Conservation (phyloP, 805 yeast genomes). For the Lachancea kluyveri region DNA sequence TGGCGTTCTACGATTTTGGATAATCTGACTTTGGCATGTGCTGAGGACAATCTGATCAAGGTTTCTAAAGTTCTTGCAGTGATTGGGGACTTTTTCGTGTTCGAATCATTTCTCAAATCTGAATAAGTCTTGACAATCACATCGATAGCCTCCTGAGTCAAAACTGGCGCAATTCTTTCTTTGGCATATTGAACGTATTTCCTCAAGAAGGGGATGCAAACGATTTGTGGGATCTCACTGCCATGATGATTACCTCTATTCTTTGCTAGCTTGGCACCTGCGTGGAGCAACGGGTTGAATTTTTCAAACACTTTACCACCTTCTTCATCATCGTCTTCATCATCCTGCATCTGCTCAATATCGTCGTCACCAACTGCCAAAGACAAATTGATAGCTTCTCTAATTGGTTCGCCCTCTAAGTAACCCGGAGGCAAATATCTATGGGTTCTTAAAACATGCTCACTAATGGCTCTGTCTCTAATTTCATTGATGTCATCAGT, state of each 20-base stretch:
- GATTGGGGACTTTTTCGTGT: constrained; percentile 82
- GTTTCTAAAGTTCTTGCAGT: constrained; percentile 99
- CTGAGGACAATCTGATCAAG: constrained; percentile 86
- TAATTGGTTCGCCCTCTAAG: constrained; percentile 87
- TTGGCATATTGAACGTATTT: constrained; percentile 94
- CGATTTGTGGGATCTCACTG: constrained; percentile 38
- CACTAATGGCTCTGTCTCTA: constrained; percentile 81
- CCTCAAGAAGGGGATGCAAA: constrained; percentile 79
- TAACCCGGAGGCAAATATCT: constrained; percentile 82
- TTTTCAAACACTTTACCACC: constrained; percentile 71
- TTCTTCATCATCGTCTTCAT: constrained; percentile 37
- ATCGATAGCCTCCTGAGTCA: constrained; percentile 71
- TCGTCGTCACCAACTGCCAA: constrained; percentile 75
- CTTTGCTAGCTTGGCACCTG: constrained; percentile 54
- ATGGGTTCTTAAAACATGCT: constrained; percentile 92
- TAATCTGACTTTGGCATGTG: constrained; percentile 93
- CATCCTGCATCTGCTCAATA: constrained; percentile 24
- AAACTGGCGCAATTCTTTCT: constrained; percentile 73
- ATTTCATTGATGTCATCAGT: constrained; percentile 89
- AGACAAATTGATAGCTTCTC: constrained; percentile 65
- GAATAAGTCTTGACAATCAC: constrained; percentile 78
- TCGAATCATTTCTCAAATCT: constrained; percentile 75
- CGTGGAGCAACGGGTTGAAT: constrained; percentile 74
- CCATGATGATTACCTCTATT: constrained; percentile 31
- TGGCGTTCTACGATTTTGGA: constrained; percentile 64